Evolutionary conservation across 2,329 filamentous ascomycete species (phyloP).

Genomic region (Diaporthe aspalathi): DNA sequence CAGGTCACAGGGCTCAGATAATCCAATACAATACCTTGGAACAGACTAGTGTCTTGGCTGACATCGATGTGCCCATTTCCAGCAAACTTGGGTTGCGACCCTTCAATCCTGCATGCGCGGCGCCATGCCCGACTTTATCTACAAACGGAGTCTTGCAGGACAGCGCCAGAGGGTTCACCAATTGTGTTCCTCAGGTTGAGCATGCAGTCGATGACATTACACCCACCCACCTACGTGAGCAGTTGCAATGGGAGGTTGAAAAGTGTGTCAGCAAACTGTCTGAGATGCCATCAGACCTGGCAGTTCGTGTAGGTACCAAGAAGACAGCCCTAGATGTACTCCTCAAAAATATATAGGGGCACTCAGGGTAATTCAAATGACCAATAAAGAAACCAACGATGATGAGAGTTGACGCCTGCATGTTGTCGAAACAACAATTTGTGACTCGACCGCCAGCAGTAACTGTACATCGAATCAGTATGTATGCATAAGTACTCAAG

Average conservation of each 20-base stretch:
- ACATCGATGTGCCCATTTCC: background rate
- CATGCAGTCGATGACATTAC: background rate
- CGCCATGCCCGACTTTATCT: background rate
- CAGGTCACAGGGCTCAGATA: background rate
- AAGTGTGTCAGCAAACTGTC: background rate
- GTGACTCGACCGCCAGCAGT: too few relatives aligned
- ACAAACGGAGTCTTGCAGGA: background rate
- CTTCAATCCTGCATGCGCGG: background rate
- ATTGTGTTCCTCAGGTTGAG: background rate
- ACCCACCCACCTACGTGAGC: background rate
- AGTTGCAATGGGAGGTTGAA: too few relatives aligned
- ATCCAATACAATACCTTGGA: background rate
- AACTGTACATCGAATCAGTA: too few relatives aligned
- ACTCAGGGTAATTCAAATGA: background rate
- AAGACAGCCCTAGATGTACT: background rate
- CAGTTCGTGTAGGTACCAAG: too few relatives aligned
- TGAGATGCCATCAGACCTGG: background rate
- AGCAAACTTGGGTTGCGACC: background rate
- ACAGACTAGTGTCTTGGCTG: conserved; percentile 9
- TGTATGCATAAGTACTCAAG: background rate
- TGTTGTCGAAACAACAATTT: background rate
- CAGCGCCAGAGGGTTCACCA: background rate
- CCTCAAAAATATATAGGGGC: background rate
- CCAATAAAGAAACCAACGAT: background rate
- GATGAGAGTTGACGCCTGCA: background rate